Base-by-base conservation (phyloP, 2,329 filamentous ascomycete genomes). In the Talaromyces marneffei region DNA sequence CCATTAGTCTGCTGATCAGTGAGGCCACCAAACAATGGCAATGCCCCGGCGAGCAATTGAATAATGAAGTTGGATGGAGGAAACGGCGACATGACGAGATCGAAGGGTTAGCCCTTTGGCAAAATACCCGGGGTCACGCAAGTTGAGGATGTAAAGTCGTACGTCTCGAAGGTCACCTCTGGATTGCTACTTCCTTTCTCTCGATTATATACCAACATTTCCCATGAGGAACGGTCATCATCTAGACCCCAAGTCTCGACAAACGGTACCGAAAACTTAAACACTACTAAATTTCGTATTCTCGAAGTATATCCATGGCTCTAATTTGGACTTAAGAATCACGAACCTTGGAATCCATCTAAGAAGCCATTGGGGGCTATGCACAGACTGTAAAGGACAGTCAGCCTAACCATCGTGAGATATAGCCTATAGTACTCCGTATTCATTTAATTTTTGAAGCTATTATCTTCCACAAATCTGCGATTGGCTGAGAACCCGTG, bases 171-270 rank as follows among this genome's bases (percentile, higher is more conserved):
- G 46, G 25, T 27, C 3, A 50, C 14, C 20, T 50, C 46, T 50
- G 46, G 46, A 27, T 25, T 50, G 46, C 46, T 50, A 5, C 46
- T 27, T 50, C 46, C 46, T 50, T 50, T 29, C 46, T 50, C 46
- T 50, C 20, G 20, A 50, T 20, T 50, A 50, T 50, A 50, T 50
- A 50, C 46, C 46, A 50, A 50, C 46, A 50, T 50, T 29, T 50
- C 29, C n/a, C 10, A 50, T 50, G 46, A 25, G 18, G 6, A 10
- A 50, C 46, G 9, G 23, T 23, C 5, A 50, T n/a, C 46, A 5
- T 50, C 16, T 50, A 12, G 46, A 18, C 46, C 46, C 46, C 46
- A 50, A 50, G 20, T 10, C 23, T 50, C 2, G 16, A 27, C 46
- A 50, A 50, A 50, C 20, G 23, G 8, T 50, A 50, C 46, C 27